Evolutionary conservation across 208 protist genomes (phyloP).

Genomic region (Leishmania aethiopica): DNA sequence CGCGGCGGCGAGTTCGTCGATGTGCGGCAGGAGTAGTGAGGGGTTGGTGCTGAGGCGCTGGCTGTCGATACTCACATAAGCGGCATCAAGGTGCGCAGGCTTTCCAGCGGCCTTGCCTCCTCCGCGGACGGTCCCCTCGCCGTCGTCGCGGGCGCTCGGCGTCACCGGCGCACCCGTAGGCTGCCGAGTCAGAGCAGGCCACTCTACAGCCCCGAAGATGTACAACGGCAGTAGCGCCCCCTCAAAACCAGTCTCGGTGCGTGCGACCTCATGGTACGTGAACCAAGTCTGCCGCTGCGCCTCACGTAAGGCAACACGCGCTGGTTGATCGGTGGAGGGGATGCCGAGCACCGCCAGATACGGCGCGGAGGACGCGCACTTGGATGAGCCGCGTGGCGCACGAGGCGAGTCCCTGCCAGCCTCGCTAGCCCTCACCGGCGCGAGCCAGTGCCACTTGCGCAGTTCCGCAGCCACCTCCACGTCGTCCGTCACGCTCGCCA

Average conservation of each 20-base stretch:
- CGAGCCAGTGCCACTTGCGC: neutral
- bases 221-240: constrained; percentile 14
- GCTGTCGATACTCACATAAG: neutral
- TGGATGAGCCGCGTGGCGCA: neutral
- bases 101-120: neutral
- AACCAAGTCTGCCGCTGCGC: constrained; percentile 1
- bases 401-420: neutral
- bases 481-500: neutral
- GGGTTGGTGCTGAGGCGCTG: neutral
- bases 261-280: constrained; percentile 9
- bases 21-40: neutral
- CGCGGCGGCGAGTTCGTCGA: neutral
- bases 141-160: neutral
- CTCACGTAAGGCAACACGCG: neutral
- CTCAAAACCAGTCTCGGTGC: neutral
- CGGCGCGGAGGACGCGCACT: neutral
- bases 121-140: neutral
- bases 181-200: neutral
- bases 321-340: constrained; percentile 6
- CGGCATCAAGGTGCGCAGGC: neutral
- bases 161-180: neutral
- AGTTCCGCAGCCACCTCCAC: neutral
- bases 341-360: constrained; percentile 14
- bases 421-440: neutral
- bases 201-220: constrained; percentile 14